Evolutionary conservation across 352 stramenopile species (phyloP).

Genomic region (Phytophthora macrochlamydospora): DNA sequence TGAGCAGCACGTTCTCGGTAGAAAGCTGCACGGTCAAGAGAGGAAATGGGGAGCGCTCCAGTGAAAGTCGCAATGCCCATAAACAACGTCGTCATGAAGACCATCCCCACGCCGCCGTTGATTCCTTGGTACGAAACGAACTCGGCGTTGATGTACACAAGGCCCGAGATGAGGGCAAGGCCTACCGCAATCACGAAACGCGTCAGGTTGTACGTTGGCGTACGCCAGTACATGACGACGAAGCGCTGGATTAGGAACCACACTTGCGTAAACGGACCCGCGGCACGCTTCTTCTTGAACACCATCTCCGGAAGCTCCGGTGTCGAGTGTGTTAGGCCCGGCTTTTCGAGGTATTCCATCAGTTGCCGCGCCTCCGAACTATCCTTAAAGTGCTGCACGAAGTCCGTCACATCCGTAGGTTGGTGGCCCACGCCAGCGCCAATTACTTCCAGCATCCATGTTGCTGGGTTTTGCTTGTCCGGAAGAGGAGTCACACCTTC

Average conservation of each 20-base stretch:
- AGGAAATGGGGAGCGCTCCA: slow-evolving; percentile 67
- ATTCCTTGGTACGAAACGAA: slow-evolving; percentile 34
- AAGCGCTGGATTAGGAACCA: slow-evolving; percentile 29
- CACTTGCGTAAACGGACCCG: slow-evolving; percentile 18
- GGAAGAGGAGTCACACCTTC: slow-evolving; percentile 17
- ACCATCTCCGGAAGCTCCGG: slow-evolving; percentile 24
- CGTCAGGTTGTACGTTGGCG: slow-evolving; percentile 67
- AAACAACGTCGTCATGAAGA: slow-evolving; percentile 82
- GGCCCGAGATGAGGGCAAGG: slow-evolving; percentile 68
- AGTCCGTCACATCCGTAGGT: slow-evolving; percentile 28
- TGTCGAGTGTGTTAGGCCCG: slow-evolving; percentile 18
- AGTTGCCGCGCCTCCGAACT: slow-evolving; percentile 22
- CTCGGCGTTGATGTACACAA: slow-evolving; percentile 44
- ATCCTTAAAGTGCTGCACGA: slow-evolving; percentile 36
- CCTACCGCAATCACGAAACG: slow-evolving; percentile 56
- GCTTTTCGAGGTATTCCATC: slow-evolving; percentile 22
- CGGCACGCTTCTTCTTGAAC: slow-evolving; percentile 35
- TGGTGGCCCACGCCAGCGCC: slow-evolving; percentile 27
- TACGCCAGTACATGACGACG: slow-evolving; percentile 35
- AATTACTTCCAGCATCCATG: slow-evolving; percentile 30
- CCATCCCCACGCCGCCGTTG: slow-evolving; percentile 56
- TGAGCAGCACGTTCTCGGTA: slow-evolving; percentile 85
- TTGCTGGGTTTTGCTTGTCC: slow-evolving; percentile 20
- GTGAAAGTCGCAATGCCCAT: slow-evolving; percentile 70
- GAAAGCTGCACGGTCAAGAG: slow-evolving; percentile 80